These are phyloP conservation scores for Rhodotorula toruloides DNA, from an alignment of 768 basidiomycete species.

Conservation along the genomic window DNA sequence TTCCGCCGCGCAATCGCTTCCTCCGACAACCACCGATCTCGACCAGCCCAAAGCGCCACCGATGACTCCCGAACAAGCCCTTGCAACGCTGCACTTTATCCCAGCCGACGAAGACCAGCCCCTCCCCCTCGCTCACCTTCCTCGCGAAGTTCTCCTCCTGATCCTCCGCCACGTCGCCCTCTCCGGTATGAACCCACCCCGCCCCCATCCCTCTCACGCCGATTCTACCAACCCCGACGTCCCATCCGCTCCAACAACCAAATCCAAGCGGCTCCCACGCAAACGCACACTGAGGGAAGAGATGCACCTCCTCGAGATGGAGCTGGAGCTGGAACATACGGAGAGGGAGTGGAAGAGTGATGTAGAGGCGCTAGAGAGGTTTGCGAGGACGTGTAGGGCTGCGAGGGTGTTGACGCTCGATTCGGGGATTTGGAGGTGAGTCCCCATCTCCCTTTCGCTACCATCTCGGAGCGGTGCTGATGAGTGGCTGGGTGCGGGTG, in stretches of 20 bases:
- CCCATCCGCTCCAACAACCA: not conserved
- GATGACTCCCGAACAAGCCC: slow-evolving; percentile 16
- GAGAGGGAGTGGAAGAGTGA: slow-evolving; percentile 30
- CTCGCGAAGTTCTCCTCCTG: slow-evolving; percentile 39
- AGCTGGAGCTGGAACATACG: slow-evolving; percentile 21
- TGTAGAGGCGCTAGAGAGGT: slow-evolving; percentile 36
- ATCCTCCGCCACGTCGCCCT: slow-evolving; percentile 31
- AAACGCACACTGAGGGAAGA: slow-evolving; percentile 30
- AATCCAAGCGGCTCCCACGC: slow-evolving; percentile 4
- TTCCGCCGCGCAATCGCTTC: not conserved
- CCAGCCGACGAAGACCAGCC: slow-evolving; percentile 27
- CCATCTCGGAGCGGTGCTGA: not conserved
- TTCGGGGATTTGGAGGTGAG: slow-evolving; percentile 24
- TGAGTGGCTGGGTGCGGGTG: too few species aligned
- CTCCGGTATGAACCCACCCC: slow-evolving; percentile 26
- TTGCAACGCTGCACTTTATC: slow-evolving; percentile 26
- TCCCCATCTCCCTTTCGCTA: not conserved
- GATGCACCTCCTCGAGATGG: slow-evolving; percentile 17
- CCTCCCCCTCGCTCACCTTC: slow-evolving; percentile 27
- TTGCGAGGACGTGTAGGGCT: slow-evolving; percentile 20
- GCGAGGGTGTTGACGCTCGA: slow-evolving; percentile 31
- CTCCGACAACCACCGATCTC: not conserved
- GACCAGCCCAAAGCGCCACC: not conserved
- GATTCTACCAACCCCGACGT: not conserved
- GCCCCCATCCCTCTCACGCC: not conserved